These are phyloP conservation scores for Sporobolomyces pararoseus DNA, from an alignment of 768 basidiomycete genomes.

Conservation along the genomic window DNA sequence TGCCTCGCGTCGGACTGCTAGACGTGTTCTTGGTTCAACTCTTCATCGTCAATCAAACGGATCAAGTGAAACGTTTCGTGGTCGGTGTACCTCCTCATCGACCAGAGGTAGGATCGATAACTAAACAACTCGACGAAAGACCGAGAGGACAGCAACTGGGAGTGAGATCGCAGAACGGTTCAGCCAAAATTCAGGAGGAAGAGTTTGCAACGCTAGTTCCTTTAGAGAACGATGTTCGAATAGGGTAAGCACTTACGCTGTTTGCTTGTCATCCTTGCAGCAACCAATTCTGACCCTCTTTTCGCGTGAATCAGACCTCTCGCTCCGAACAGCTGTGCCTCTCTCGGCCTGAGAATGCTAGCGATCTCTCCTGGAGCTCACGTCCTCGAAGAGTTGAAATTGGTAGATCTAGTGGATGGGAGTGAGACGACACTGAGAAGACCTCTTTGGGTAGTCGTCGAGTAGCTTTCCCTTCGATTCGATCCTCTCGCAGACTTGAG, in stretches of 20 bases:
- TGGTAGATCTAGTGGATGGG: conserved; percentile 16
- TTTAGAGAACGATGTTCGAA: conserved; percentile 38
- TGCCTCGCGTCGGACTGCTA: conserved; percentile 30
- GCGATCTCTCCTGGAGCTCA: conserved; percentile 42
- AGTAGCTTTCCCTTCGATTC: no score
- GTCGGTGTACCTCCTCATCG: conserved; percentile 15
- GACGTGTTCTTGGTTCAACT: conserved; percentile 40
- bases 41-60: conserved; percentile 28
- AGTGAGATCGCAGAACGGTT: neutral
- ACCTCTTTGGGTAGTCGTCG: conserved; percentile 30
- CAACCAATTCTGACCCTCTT: no score
- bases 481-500: no score
- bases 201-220: conserved; percentile 12
- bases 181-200: neutral
- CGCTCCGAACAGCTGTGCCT: conserved; percentile 28
- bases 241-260: conserved; percentile 38
- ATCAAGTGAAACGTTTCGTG: conserved; percentile 12
- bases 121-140: neutral
- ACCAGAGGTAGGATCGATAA: neutral
- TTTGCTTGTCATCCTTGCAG: no score
- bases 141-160: neutral
- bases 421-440: conserved; percentile 17
- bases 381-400: conserved; percentile 19
- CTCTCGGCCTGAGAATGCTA: conserved; percentile 29
- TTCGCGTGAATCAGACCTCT: no score